These are phyloP conservation scores for Candida tammaniensis DNA, from an alignment of 805 yeast species.

Conservation along the genomic window DNA sequence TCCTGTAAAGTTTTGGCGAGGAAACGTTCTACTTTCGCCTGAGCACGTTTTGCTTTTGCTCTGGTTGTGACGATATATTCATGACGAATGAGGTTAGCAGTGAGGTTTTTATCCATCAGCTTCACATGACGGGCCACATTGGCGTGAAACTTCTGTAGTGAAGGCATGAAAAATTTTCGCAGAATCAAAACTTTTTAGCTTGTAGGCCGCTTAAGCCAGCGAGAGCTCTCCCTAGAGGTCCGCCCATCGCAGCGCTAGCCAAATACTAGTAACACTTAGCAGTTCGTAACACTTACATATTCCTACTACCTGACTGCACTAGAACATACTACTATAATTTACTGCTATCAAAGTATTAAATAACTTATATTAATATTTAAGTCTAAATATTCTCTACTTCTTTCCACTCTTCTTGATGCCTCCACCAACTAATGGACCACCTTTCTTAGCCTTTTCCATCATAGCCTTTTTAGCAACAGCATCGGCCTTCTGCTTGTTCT, in stretches of 20 bases:
- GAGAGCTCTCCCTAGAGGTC: no score
- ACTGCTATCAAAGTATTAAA: no score
- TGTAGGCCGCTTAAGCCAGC: no score
- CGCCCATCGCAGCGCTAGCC: no score
- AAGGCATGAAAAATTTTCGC: slow-evolving; percentile 30
- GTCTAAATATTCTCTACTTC: slow-evolving; percentile 22
- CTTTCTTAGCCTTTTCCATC: slow-evolving; percentile 81
- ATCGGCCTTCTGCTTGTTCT: slow-evolving; percentile 92
- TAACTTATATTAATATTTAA: no score
- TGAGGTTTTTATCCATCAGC: slow-evolving; percentile 44
- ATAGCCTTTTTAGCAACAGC: slow-evolving; percentile 90
- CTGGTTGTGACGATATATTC: slow-evolving; percentile 42
- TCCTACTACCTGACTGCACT: no score
- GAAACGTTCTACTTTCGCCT: slow-evolving; percentile 37
- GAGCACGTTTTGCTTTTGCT: slow-evolving; percentile 44
- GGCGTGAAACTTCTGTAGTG: slow-evolving; percentile 40
- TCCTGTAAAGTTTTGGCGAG: slow-evolving; percentile 29
- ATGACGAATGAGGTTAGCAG: slow-evolving; percentile 43
- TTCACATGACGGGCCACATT: slow-evolving; percentile 41
- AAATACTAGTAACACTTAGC: no score
- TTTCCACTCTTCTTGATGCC: slow-evolving; percentile 87
- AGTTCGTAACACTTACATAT: no score
- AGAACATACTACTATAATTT: no score
- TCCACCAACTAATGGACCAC: slow-evolving; percentile 90
- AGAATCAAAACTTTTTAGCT: no score